Evolutionary conservation across 2,329 filamentous ascomycete species (phyloP).

Genomic region (Ophiostoma perfectum): DNA sequence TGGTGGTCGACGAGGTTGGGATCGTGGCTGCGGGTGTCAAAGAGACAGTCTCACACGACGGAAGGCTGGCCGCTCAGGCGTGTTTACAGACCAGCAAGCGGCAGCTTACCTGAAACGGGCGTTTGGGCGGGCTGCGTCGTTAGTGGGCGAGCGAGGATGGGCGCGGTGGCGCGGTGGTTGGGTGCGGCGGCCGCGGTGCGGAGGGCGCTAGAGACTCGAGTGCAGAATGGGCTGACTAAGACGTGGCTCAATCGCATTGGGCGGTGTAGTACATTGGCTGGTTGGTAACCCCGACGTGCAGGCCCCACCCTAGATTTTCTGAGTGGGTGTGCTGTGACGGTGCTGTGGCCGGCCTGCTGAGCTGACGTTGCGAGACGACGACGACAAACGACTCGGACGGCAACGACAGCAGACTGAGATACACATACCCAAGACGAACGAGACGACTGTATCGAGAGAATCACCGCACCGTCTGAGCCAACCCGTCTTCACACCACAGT

Average conservation of each 20-base stretch:
- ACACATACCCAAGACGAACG: background rate
- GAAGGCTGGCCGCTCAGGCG: no score
- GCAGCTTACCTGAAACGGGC: background rate
- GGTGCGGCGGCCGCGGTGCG: background rate
- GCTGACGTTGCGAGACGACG: no score
- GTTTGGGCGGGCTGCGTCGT: no score
- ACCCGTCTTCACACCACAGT: no score
- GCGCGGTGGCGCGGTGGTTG: background rate
- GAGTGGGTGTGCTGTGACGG: background rate
- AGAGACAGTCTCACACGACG: no score
- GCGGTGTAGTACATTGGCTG: background rate
- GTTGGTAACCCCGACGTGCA: background rate
- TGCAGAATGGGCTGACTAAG: background rate
- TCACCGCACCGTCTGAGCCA: no score
- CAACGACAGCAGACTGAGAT: no score
- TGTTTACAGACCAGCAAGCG: background rate
- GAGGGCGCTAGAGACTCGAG: background rate
- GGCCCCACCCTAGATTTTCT: background rate
- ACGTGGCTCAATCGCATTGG: conserved; percentile 4
- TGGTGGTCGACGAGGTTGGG: no score
- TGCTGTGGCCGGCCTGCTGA: background rate
- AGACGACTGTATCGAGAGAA: no score
- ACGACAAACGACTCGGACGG: no score
- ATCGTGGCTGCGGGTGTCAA: no score
- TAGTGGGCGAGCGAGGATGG: background rate